Percentiles rank a stretch among this genome's conserved stretches.
These are phyloP conservation scores for Picochlorum sp. DNA, from an alignment of 139 green algal species.

Conservation along the genomic window DNA sequence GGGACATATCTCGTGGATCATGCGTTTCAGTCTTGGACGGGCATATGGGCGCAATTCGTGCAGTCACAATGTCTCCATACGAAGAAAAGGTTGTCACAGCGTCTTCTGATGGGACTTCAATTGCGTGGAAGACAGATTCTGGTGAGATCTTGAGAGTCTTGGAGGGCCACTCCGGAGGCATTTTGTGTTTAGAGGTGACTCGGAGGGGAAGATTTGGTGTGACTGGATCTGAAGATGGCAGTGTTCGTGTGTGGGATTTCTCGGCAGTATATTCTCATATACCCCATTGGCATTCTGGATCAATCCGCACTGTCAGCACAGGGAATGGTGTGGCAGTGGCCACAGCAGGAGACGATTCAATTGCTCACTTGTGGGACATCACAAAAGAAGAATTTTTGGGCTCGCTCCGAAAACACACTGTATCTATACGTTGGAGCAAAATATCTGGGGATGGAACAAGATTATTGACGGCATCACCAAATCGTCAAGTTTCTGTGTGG, in stretches of 20 bases:
- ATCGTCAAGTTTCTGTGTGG: constrained; percentile 35
- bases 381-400: constrained; percentile 18
- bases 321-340: constrained; percentile 1
- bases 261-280: constrained; percentile 6
- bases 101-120: constrained; percentile 26
- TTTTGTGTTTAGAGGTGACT: constrained; percentile 49
- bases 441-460: constrained; percentile 25
- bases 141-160: constrained; percentile 35
- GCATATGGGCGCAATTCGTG: constrained; percentile 53
- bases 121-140: constrained; percentile 19
- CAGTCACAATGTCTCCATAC: constrained; percentile 34
- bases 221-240: constrained; percentile 35
- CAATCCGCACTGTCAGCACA: constrained; percentile 9
- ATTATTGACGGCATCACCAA: constrained; percentile 33
- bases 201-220: constrained; percentile 40
- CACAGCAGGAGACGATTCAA: constrained; percentile 16
- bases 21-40: constrained; percentile 18
- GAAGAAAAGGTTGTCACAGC: constrained; percentile 40
- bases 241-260: constrained; percentile 43
- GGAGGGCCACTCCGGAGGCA: constrained; percentile 54
- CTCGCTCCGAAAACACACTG: constrained; percentile 24
- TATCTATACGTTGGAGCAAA: constrained; percentile 27
- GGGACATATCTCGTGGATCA: constrained; percentile 31
- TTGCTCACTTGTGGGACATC: constrained; percentile 34
- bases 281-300: constrained; percentile 17